These are phyloP conservation scores for Eimeria praecox DNA, from an alignment of 169 alveolate genomes.

Conservation along the genomic window DNA sequence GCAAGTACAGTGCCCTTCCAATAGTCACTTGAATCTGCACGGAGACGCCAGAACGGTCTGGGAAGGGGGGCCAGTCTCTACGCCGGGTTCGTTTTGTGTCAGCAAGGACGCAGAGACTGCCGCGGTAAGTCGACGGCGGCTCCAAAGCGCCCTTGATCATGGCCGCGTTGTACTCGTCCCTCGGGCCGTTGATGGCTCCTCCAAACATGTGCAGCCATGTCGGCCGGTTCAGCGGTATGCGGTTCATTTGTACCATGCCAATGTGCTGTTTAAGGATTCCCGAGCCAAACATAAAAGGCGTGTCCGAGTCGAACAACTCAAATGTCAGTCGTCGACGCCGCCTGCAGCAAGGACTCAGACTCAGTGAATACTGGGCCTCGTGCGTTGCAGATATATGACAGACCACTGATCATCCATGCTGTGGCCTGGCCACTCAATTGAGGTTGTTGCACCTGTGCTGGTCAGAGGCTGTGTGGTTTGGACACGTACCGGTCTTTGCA, in stretches of 20 bases:
- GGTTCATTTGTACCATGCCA: conserved; percentile 49
- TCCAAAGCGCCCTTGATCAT: conserved; percentile 77
- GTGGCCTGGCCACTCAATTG: not conserved
- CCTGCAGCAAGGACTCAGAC: conserved; percentile 10
- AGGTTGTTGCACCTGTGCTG: not conserved
- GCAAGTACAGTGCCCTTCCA: conserved; percentile 74
- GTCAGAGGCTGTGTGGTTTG: too few species aligned
- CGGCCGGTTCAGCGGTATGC: conserved; percentile 38
- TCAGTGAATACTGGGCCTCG: not conserved
- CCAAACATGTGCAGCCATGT: conserved; percentile 78
- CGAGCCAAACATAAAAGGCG: conserved; percentile 63
- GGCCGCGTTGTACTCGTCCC: conserved; percentile 54
- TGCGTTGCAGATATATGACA: not conserved
- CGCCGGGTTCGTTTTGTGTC: conserved; percentile 58
- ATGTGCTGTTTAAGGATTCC: conserved; percentile 50
- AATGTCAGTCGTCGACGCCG: conserved; percentile 51
- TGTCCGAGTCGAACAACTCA: conserved; percentile 71
- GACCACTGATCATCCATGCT: not conserved
- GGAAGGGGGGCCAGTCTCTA: conserved; percentile 78
- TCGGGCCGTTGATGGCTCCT: conserved; percentile 50
- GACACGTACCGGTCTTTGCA: conserved; percentile 67
- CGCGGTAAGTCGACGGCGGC: conserved; percentile 76
- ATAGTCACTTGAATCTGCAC: conserved; percentile 48
- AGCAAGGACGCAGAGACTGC: conserved; percentile 74
- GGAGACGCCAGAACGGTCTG: conserved; percentile 44